Base-by-base conservation (phyloP, 73 alveolate species). In the Tetrahymena thermophila region DNA sequence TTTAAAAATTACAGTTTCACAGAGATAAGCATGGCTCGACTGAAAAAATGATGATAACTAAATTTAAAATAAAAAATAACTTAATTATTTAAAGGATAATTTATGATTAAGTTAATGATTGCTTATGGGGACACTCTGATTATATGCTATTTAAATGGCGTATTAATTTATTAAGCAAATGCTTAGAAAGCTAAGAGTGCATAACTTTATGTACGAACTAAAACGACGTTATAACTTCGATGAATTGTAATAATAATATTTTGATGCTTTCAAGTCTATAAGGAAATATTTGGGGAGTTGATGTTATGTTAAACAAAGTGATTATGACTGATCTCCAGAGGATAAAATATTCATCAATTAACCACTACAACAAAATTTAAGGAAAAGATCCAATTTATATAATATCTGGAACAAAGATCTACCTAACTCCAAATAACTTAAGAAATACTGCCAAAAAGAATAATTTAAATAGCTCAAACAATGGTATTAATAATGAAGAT, bases 71-170 rank as follows among this genome's bases (percentile, higher is more conserved):
- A 71, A 28, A 71, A 71, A 71, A 71, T 71, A 71, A 71, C 31
- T 7, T 71, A 10, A 71, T 71, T 5, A 71, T 71, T 71, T 71
- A 71, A 71, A 71, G 89, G 31, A 71, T 71, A 8, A 71, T 71
- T n/a, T 71, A 71, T 25, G 89, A 71, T 71, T n/a, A 17, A 13
- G 37, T 71, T n/a, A 71, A 71, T 71, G 89, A 71, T 71, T 71
- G 89, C 89, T 71, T 71, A 71, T 71, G 89, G 89, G 89, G 89
- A 31, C 89, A 71, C 89, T 71, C 89, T 23, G 89, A 71, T 71
- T 71, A 71, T 19, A 71, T 71, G 40, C 31, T 71, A 71, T 71
- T 71, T 71, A 71, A 71, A 31, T 71, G 89, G 89, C 89, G 89
- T 71, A 71, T 71, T 28, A 71, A 71, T 71, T 71, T 71, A 6